These are phyloP conservation scores for Pseudoscleropodium purum DNA, from an alignment of 225 moss, liverwort and hornwort species.

Conservation along the genomic window DNA sequence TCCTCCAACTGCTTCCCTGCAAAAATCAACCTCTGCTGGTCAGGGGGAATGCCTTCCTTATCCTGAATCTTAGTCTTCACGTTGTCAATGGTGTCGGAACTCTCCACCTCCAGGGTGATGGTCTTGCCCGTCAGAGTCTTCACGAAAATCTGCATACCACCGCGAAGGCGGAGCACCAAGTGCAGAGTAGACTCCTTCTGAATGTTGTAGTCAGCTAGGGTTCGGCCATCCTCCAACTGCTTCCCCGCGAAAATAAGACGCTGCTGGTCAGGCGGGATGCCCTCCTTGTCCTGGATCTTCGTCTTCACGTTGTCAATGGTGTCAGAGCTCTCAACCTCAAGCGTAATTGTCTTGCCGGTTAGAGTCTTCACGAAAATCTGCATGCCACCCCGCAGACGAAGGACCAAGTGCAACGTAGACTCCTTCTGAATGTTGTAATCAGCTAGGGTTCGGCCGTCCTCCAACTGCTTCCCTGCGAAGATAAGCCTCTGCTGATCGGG, in stretches of 20 bases:
- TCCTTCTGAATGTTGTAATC: constrained; percentile 1
- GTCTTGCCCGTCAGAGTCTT: constrained; percentile 3
- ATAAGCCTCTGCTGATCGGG: not conserved
- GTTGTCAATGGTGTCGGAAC: not conserved
- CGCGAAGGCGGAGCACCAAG: too few relatives aligned
- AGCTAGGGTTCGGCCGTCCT: not conserved
- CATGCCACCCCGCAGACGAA: not conserved
- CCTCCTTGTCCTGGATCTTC: constrained; percentile 6
- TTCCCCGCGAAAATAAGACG: not conserved
- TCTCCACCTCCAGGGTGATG: not conserved
- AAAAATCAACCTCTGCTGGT: not conserved
- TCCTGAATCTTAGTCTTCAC: constrained; percentile 9
- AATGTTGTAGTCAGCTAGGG: not conserved
- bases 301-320: not conserved
- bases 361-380: not conserved
- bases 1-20: constrained; percentile 12
- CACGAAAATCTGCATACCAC: not conserved
- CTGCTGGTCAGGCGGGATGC: constrained; percentile 4
- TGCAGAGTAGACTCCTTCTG: constrained; percentile 1
- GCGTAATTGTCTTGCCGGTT: not conserved
- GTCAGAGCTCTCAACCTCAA: not conserved
- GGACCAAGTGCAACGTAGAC: not conserved
- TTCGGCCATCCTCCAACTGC: not conserved
- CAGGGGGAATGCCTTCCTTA: not conserved
- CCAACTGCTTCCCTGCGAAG: not conserved